Base-by-base conservation (phyloP, 1,284 basidiomycete genomes). In the Veloporphyrellus conicus region DNA sequence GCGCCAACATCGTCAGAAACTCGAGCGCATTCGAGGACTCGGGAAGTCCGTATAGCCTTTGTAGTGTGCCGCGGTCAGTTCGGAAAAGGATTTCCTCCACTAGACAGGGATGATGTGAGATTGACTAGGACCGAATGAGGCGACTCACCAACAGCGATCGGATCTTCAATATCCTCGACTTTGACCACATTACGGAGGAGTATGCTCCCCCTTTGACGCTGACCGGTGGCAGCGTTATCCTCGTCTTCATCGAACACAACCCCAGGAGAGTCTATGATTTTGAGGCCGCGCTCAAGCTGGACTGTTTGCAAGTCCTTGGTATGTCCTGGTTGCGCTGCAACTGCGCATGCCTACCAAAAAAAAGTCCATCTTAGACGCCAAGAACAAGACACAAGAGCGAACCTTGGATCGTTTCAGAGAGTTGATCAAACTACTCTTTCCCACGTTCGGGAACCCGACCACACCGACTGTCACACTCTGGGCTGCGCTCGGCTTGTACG, bases 361-460 rank as follows among this genome's bases (percentile, higher is more conserved):
- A n/a, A n/a, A n/a, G n/a, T n/a, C n/a, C n/a, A n/a, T 56, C 73
- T 71, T 35, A 70, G 53, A 31, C 60, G 64, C 6, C 62, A 46
- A 33, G 14, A 31, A 18, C n/a, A 32, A 6, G 14, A 70, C 72
- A 19, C 47, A 10, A n/a, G 6, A 7, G 11, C 68, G 52, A 16
- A 90, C 92, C 69, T 93, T 90, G 48, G 82, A 83, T 36, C 94
- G 75, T 69, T 96, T 95, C 45, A 99, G 73, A 43, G 90, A 91
- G 69, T 99, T 99, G 72, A 99, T 97, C 49, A 99, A 66, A 57
- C 85, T 91, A 49, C 90, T 93, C 72, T 99, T 99, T 10, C 95
- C 95, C 46, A 98, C 95, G 68, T 99, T 99, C 4, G 95, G 95
- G 63, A 94, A 95, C 1, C 95, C 95, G 27, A 98, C 91, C 19